These are phyloP conservation scores for Xylaria curta DNA, from an alignment of 495 filamentous ascomycete species.

Conservation along the genomic window DNA sequence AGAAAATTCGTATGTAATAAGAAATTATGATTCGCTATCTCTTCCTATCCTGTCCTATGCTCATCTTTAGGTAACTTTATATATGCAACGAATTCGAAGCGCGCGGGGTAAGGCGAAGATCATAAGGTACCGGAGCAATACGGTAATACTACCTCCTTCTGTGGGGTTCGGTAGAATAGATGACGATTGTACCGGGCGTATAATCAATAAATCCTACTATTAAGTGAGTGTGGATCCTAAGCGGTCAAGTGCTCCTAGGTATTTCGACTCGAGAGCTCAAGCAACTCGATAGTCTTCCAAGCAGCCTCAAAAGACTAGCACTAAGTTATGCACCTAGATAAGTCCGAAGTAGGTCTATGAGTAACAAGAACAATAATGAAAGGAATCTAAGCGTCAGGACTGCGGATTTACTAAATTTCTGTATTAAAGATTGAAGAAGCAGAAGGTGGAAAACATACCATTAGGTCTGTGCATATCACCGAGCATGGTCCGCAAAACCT, in stretches of 20 bases:
- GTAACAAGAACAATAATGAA: no score
- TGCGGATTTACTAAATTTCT: no score
- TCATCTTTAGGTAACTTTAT: neutral
- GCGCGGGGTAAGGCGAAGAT: slow-evolving; percentile 22
- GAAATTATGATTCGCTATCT: neutral
- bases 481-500: no score
- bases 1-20: neutral
- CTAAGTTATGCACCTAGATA: no score
- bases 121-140: neutral
- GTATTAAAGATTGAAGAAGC: no score
- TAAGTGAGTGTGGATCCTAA: neutral
- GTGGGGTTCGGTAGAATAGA: slow-evolving; percentile 13
- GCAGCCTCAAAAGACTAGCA: neutral
- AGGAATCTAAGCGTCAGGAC: no score
- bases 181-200: neutral
- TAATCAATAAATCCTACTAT: neutral
- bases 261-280: no score
- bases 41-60: neutral
- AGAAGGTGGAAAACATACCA: no score
- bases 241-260: neutral
- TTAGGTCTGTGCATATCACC: no score
- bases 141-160: slow-evolving; percentile 1
- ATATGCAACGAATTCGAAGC: neutral
- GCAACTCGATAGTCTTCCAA: neutral
- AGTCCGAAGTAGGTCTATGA: no score